phyloP scores from a whole-genome alignment of 768 basidiomycete species.

The Auriscalpium microsporum region DNA sequence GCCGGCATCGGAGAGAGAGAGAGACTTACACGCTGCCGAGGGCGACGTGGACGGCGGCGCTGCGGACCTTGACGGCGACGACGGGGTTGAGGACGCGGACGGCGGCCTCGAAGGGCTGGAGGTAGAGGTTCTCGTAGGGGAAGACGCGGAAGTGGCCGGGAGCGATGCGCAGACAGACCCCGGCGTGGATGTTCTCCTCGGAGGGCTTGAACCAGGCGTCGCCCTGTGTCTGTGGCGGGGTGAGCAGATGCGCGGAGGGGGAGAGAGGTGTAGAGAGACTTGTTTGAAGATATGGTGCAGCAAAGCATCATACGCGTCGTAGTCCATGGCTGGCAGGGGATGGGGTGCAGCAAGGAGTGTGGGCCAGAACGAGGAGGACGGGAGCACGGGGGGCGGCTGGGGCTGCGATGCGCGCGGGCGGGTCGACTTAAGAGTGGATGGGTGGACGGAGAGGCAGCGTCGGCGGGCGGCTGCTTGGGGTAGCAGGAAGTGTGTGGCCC shows the following conservation, averaged over 20 bases:
- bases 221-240: conserved; percentile 55
- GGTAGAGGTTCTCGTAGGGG: conserved; percentile 75
- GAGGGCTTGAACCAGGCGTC: conserved; percentile 85
- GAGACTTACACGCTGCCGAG: conserved; percentile 54
- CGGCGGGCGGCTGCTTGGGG: too few species aligned
- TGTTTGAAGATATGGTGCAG: conserved; percentile 74
- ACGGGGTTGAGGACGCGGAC: conserved; percentile 70
- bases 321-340: conserved; percentile 42
- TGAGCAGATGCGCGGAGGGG: conserved; percentile 2
- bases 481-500: too few species aligned
- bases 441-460: too few species aligned
- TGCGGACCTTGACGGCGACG: conserved; percentile 75
- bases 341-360: conserved; percentile 10
- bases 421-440: too few species aligned
- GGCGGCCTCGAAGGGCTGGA: conserved; percentile 78
- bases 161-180: conserved; percentile 67
- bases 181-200: conserved; percentile 72
- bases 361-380: conserved; percentile 8
- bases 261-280: conserved; percentile 27
- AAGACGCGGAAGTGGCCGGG: conserved; percentile 69
- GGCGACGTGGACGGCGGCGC: conserved; percentile 74
- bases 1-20: too few species aligned
- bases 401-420: too few species aligned
- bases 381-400: background rate
- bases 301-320: conserved; percentile 73